Evolutionary conservation across 2,329 filamentous ascomycete species (phyloP), one percentile per base, ranked within the genome.

Genomic region (Scytalidium sp.): DNA sequence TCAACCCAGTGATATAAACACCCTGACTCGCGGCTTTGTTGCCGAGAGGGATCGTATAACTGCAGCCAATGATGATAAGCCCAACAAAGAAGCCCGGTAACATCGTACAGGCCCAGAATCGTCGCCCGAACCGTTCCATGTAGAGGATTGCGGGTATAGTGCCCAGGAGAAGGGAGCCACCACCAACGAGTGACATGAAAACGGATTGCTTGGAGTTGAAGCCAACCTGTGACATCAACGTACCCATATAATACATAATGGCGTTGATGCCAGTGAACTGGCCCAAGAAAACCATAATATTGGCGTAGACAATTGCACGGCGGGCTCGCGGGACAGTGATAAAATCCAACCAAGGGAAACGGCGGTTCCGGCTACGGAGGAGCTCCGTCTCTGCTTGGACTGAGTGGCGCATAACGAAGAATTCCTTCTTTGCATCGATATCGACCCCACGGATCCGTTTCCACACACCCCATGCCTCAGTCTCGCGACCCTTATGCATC

Each of bases 121-220:
- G 81, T 19, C 86, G 82, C 11, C 85, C 85, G 44, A 83, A 88
- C 2, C 74, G 79, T 61, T 90, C 86, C 85, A 90, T 90, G 55
- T 80, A 79, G 62, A 87, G 75, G 49, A 85, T 81, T 0, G 83
- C 84, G 0, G 84, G 84, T 27, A 88, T 83, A 0, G 84, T 85
- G 19, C 84, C 85, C 15, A 90, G 58, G 0, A 89, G 74, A 1
- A 90, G 75, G 0, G 84, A 71, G 3, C 83, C 85, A 21, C 85
- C 85, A 3, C 86, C 85, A 13, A 90, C 85, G 0, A 88, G 75
- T 0, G 85, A 88, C 85, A 90, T 89, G 74, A 88, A 89, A 51
- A 84, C 87, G 15, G 82, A 69, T 45, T 84, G 66, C 50, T 79
- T 75, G 7, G 76, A 67, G 58, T 83, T 66, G 66, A 89, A 89